A percentile compares a stretch with the other conserved stretches of the same genome.
phyloP scores from a whole-genome alignment of 2,329 filamentous ascomycete genomes.

The Talaromyces sp. region DNA sequence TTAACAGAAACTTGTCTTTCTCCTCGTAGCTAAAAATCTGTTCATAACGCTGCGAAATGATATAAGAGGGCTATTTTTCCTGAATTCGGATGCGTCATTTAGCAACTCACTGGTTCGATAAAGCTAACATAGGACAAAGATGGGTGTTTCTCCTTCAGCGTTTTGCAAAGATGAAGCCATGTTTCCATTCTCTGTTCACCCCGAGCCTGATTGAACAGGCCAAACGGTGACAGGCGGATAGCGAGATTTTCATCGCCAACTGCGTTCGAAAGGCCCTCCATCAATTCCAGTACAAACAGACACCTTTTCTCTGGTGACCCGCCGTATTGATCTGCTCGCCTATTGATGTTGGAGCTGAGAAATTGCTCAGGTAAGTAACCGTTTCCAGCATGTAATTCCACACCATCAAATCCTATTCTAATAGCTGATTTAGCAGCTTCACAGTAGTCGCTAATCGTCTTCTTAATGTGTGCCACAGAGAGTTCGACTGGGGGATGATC shows the following conservation, averaged over 20 bases:
- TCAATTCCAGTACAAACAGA: slow-evolving; percentile 55
- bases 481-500: slow-evolving; percentile 43
- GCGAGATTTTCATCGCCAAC: slow-evolving; percentile 45
- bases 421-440: slow-evolving; percentile 48
- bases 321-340: slow-evolving; percentile 48
- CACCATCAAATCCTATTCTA: slow-evolving; percentile 52
- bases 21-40: slow-evolving; percentile 48
- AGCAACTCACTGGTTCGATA: slow-evolving; percentile 43
- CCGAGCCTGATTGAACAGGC: slow-evolving; percentile 50
- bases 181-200: slow-evolving; percentile 51
- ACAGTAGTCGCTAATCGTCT: slow-evolving; percentile 42
- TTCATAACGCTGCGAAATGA: slow-evolving; percentile 39
- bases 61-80: background rate
- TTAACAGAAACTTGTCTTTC: slow-evolving; percentile 47
- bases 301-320: slow-evolving; percentile 50
- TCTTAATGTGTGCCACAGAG: slow-evolving; percentile 43
- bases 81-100: background rate
- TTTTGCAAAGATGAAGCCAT: slow-evolving; percentile 47
- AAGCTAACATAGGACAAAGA: slow-evolving; percentile 52
- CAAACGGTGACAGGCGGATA: slow-evolving; percentile 47
- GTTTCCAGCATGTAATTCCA: slow-evolving; percentile 48
- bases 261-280: slow-evolving; percentile 39
- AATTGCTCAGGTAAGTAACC: slow-evolving; percentile 53
- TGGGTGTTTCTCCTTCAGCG: slow-evolving; percentile 43
- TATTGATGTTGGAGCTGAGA: slow-evolving; percentile 47